Evolutionary conservation across 148 eudicot species (phyloP).

Genomic region (Bassia scoparia): DNA sequence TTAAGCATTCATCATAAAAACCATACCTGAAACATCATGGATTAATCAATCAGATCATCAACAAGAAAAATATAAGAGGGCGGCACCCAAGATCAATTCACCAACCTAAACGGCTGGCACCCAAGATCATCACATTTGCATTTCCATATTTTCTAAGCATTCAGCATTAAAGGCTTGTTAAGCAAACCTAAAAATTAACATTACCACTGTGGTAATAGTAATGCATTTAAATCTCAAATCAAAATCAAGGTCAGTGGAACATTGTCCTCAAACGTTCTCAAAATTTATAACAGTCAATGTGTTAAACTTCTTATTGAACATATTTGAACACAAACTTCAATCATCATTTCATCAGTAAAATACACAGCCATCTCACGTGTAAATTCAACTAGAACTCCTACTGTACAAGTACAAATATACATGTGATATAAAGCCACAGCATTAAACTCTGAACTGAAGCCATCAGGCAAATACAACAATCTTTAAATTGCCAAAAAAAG

Average conservation of each 20-base stretch:
- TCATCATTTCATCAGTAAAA: not conserved
- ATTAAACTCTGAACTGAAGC: not conserved
- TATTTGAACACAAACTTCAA: not conserved
- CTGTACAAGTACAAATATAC: not conserved
- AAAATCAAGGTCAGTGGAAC: too few species aligned
- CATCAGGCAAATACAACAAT: not conserved
- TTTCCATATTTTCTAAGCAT: slow-evolving; percentile 97
- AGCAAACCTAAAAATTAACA: too few species aligned
- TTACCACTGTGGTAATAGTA: too few species aligned
- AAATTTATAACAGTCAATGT: too few species aligned
- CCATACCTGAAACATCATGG: slow-evolving; percentile 79
- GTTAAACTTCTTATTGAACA: too few species aligned
- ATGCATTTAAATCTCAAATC: too few species aligned
- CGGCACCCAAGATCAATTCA: not conserved
- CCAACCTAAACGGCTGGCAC: too few species aligned
- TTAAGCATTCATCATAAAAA: slow-evolving; percentile 93
- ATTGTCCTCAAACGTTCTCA: too few species aligned
- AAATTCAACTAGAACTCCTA: not conserved
- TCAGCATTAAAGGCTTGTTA: slow-evolving; percentile 25
- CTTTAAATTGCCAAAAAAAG: too few species aligned
- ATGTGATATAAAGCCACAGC: not conserved
- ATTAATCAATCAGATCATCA: slow-evolving; percentile 1
- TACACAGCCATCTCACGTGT: not conserved
- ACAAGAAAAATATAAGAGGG: not conserved
- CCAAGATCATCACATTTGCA: too few species aligned